These are phyloP conservation scores for Pichia sp. DNA, from an alignment of 1,139 yeast genomes.

Conservation along the genomic window DNA sequence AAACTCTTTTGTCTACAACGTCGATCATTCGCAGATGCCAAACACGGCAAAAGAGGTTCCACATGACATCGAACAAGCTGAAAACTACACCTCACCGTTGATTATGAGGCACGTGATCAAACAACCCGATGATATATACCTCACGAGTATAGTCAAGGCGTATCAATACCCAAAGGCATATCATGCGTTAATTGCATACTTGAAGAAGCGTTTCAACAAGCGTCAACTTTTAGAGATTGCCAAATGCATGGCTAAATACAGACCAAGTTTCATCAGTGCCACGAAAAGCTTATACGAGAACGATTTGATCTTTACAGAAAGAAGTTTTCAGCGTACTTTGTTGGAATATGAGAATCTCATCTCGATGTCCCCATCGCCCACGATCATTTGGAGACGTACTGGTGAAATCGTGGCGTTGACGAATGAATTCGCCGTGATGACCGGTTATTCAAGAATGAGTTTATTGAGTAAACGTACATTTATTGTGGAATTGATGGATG, in stretches of 20 bases:
- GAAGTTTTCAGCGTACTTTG: conserved; percentile 64
- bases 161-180: conserved; percentile 68
- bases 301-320: conserved; percentile 62
- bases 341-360: conserved; percentile 61
- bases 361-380: conserved; percentile 59
- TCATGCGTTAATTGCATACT: conserved; percentile 54
- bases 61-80: conserved; percentile 29
- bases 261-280: conserved; percentile 72
- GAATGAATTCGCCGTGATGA: conserved; percentile 59
- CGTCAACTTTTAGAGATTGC: conserved; percentile 52
- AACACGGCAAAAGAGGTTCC: conserved; percentile 32
- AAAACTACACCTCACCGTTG: conserved; percentile 51
- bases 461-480: conserved; percentile 50
- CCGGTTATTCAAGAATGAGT: conserved; percentile 51
- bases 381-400: conserved; percentile 73
- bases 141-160: conserved; percentile 47
- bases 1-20: conserved; percentile 34
- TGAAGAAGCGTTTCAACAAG: conserved; percentile 52
- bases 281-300: conserved; percentile 64
- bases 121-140: conserved; percentile 61
- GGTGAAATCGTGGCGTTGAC: conserved; percentile 73
- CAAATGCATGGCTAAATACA: conserved; percentile 63
- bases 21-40: conserved; percentile 31
- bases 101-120: conserved; percentile 58
- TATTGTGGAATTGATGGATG: conserved; percentile 83